phyloP scores from a whole-genome alignment of 805 yeast genomes.

The Zygoascus tannicola region DNA sequence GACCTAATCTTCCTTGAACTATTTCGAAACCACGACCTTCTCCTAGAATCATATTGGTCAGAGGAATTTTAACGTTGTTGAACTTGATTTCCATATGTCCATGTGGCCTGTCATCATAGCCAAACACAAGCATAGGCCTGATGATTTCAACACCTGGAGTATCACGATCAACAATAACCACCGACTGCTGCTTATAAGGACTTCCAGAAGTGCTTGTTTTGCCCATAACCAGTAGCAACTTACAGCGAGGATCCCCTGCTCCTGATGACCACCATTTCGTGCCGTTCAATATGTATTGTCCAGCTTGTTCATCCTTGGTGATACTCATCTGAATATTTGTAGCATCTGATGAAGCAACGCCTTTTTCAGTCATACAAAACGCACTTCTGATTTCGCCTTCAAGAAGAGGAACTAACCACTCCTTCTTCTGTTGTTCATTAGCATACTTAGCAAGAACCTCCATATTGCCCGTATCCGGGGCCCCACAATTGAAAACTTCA shows the following conservation, averaged over 20 bases:
- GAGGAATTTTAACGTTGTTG: slow-evolving; percentile 39
- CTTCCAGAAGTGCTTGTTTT: slow-evolving; percentile 31
- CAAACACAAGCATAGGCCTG: slow-evolving; percentile 47
- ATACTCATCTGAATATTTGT: slow-evolving; percentile 46
- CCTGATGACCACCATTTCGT: slow-evolving; percentile 66
- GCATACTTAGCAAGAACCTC: slow-evolving; percentile 34
- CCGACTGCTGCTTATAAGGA: slow-evolving; percentile 44
- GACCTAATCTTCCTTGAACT: slow-evolving; percentile 56
- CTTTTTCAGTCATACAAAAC: slow-evolving; percentile 56
- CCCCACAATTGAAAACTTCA: slow-evolving; percentile 49
- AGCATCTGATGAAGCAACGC: slow-evolving; percentile 53
- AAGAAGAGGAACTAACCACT: slow-evolving; percentile 45
- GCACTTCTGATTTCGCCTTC: slow-evolving; percentile 51
- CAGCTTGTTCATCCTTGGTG: slow-evolving; percentile 34
- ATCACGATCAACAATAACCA: slow-evolving; percentile 44
- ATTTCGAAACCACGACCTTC: slow-evolving; percentile 53
- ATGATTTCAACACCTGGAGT: slow-evolving; percentile 42
- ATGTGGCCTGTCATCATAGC: slow-evolving; percentile 62
- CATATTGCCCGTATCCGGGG: slow-evolving; percentile 64
- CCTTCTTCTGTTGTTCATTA: slow-evolving; percentile 35
- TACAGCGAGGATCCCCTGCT: slow-evolving; percentile 57
- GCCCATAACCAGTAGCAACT: slow-evolving; percentile 46
- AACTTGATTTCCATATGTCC: slow-evolving; percentile 59
- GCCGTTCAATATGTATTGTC: slow-evolving; percentile 44
- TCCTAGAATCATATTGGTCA: slow-evolving; percentile 36